Percentiles rank a stretch among this genome's conserved stretches.
Evolutionary conservation across 208 protist genomes (phyloP).

Genomic region (Leptomonas pyrrhocoris): DNA sequence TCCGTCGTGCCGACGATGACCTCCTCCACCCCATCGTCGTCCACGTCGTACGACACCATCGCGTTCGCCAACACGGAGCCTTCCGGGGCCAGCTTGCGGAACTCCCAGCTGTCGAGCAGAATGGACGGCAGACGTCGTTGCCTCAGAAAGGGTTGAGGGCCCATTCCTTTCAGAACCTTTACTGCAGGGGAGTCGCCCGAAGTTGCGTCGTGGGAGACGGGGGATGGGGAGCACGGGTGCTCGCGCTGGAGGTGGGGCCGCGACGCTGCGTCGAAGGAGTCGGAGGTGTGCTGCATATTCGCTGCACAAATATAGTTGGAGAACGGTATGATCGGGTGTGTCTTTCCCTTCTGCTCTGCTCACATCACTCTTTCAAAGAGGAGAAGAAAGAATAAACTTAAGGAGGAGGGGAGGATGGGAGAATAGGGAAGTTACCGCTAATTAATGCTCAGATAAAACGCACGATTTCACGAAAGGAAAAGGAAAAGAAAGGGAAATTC

Average conservation of each 20-base stretch:
- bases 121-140: conserved; percentile 58
- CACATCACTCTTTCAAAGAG: too few relatives aligned
- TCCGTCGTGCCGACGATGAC: conserved; percentile 87
- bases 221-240: not conserved
- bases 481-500: too few relatives aligned
- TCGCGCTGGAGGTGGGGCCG: not conserved
- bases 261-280: not conserved
- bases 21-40: conserved; percentile 82
- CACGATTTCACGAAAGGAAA: too few relatives aligned
- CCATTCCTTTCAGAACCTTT: too few relatives aligned
- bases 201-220: not conserved
- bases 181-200: too few relatives aligned
- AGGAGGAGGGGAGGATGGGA: too few relatives aligned
- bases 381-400: not conserved
- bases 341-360: too few relatives aligned
- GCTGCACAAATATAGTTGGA: not conserved
- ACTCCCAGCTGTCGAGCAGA: conserved; percentile 84
- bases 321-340: too few relatives aligned
- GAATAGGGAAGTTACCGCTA: too few relatives aligned
- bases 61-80: conserved; percentile 87
- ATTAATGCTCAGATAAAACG: too few relatives aligned
- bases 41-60: conserved; percentile 77
- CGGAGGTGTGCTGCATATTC: not conserved
- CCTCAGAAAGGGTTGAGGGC: conserved; percentile 25
- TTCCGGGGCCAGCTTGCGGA: conserved; percentile 74